phyloP scores from a whole-genome alignment of 192 early-diverging fungal genomes.

The Backusella psychrophila region DNA sequence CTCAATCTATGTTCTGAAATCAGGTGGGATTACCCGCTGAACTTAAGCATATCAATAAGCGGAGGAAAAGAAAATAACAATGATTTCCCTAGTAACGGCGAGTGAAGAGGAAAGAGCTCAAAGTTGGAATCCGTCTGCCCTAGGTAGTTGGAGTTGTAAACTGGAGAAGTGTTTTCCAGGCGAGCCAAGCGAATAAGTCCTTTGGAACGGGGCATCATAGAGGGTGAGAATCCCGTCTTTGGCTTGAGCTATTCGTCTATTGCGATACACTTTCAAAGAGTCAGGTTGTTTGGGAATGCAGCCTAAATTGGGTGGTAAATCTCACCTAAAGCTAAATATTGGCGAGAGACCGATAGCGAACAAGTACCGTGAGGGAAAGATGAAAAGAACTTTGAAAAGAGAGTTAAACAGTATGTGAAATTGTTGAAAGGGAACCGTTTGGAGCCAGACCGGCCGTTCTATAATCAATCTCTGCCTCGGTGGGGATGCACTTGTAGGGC shows the following conservation, averaged over 20 bases:
- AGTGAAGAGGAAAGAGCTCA: slow-evolving; percentile 75
- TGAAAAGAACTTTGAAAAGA: slow-evolving; percentile 84
- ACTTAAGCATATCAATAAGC: slow-evolving; percentile 80
- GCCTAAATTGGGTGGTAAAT: slow-evolving; percentile 77
- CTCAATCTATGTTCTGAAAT: slow-evolving; percentile 50
- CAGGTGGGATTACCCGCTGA: slow-evolving; percentile 68
- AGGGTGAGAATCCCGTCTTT: slow-evolving; percentile 75
- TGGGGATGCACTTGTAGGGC: slow-evolving; percentile 47
- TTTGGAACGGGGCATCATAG: slow-evolving; percentile 69
- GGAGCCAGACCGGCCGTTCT: slow-evolving; percentile 51
- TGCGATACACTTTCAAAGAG: slow-evolving; percentile 62
- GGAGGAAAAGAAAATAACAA: slow-evolving; percentile 83
- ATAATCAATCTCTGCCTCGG: slow-evolving; percentile 44
- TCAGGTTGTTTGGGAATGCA: slow-evolving; percentile 77
- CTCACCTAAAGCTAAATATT: slow-evolving; percentile 81
- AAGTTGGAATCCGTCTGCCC: slow-evolving; percentile 58
- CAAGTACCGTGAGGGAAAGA: slow-evolving; percentile 88
- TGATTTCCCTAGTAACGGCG: slow-evolving; percentile 77
- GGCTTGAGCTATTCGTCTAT: slow-evolving; percentile 29
- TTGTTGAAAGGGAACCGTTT: slow-evolving; percentile 78
- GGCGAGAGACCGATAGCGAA: slow-evolving; percentile 85
- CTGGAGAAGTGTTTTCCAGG: slow-evolving; percentile 54
- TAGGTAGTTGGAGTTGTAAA: slow-evolving; percentile 54
- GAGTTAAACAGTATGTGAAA: slow-evolving; percentile 83
- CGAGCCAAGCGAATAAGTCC: slow-evolving; percentile 48